These are phyloP conservation scores for Calocybe gangraenosa DNA, from an alignment of 768 basidiomycete genomes.

Conservation along the genomic window DNA sequence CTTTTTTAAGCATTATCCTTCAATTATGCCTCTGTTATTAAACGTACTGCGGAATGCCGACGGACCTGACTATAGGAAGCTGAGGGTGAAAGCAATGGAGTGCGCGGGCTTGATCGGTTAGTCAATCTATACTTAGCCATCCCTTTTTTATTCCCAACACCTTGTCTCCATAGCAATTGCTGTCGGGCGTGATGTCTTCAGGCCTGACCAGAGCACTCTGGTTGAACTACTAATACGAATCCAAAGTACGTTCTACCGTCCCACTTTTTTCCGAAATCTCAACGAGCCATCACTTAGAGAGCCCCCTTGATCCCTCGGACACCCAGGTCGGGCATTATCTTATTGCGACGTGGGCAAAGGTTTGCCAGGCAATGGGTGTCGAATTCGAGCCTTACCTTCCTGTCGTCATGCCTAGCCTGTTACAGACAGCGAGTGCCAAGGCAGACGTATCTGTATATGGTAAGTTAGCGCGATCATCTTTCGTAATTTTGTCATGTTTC, in stretches of 20 bases:
- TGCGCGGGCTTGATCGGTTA: conserved; percentile 21
- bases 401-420: conserved; percentile 76
- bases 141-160: too few relatives aligned
- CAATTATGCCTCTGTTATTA: conserved; percentile 79
- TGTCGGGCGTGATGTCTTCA: conserved; percentile 77
- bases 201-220: conserved; percentile 67
- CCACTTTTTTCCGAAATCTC: not conserved
- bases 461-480: conserved; percentile 24
- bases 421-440: conserved; percentile 75
- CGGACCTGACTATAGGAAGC: conserved; percentile 57
- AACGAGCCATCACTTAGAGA: conserved; percentile 39
- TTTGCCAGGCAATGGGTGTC: conserved; percentile 78
- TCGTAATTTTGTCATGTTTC: not conserved
- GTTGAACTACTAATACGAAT: conserved; percentile 71
- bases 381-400: conserved; percentile 88
- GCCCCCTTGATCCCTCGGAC: conserved; percentile 65
- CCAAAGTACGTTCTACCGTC: conserved; percentile 34
- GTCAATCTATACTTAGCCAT: not conserved
- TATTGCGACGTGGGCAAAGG: conserved; percentile 85
- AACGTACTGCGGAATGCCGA: conserved; percentile 73
- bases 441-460: conserved; percentile 74
- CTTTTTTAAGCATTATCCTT: conserved; percentile 55
- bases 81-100: conserved; percentile 86
- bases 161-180: conserved; percentile 78
- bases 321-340: conserved; percentile 71